A percentile compares a stretch with the other conserved stretches of the same genome.
These are phyloP conservation scores for Penicillium sp. DNA, from an alignment of 2,329 filamentous ascomycete species.

Conservation along the genomic window DNA sequence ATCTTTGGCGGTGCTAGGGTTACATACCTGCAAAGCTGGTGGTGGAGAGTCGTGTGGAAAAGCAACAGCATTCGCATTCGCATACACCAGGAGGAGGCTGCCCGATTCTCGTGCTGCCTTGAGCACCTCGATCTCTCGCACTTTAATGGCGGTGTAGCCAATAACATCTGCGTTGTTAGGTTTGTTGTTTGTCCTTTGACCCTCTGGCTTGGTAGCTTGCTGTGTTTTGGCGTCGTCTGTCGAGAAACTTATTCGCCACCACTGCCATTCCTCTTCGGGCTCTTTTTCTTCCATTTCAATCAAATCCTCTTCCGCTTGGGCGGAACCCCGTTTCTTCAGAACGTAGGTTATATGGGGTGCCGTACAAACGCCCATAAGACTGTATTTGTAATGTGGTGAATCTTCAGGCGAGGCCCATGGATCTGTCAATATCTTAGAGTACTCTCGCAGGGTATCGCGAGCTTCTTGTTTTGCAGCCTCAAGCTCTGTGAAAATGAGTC, in stretches of 20 bases:
- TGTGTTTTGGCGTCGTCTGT: conserved; percentile 38
- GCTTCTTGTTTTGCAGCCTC: conserved; percentile 40
- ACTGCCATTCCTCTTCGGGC: conserved; percentile 40
- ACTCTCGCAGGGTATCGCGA: conserved; percentile 38
- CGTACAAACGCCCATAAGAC: conserved; percentile 56
- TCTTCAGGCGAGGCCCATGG: conserved; percentile 38
- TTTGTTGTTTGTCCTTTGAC: conserved; percentile 13
- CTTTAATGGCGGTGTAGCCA: conserved; percentile 39
- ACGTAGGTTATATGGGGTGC: conserved; percentile 56
- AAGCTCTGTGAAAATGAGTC: conserved; percentile 31
- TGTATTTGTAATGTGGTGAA: conserved; percentile 48
- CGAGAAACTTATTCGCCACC: conserved; percentile 55
- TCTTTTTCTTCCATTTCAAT: conserved; percentile 20
- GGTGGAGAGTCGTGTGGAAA: conserved; percentile 30
- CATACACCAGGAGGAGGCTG: conserved; percentile 57
- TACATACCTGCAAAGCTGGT: conserved; percentile 33
- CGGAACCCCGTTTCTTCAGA: conserved; percentile 36
- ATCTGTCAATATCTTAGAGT: conserved; percentile 46
- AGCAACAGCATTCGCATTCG: conserved; percentile 46
- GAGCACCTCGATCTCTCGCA: conserved; percentile 53
- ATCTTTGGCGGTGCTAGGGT: neutral
- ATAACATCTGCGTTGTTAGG: conserved; percentile 30
- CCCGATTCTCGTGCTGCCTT: conserved; percentile 50
- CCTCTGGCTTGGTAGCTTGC: conserved; percentile 21
- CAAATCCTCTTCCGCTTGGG: conserved; percentile 21